Percentiles rank a stretch among this genome's conserved stretches.
phyloP scores from a whole-genome alignment of 805 yeast species.

The Schizosaccharomyces cryophilus region DNA sequence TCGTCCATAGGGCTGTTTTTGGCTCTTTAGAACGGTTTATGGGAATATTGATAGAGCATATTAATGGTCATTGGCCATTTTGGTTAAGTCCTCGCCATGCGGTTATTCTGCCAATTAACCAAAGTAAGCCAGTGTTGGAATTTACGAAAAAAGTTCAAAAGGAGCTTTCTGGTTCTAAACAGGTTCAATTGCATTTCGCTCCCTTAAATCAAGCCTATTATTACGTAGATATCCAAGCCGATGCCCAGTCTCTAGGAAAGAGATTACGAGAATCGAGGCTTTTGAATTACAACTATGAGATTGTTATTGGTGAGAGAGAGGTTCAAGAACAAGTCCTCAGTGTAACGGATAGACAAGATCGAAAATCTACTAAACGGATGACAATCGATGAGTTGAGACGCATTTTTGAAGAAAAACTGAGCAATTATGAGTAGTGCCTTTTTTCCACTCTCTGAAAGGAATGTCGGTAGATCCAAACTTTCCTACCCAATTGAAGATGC shows the following conservation, averaged over 20 bases:
- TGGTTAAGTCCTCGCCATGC: slow-evolving; percentile 92
- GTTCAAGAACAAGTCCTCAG: slow-evolving; percentile 32
- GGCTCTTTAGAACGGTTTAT: slow-evolving; percentile 85
- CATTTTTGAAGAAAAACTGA: neutral
- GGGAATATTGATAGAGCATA: slow-evolving; percentile 75
- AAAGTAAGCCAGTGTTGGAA: slow-evolving; percentile 28
- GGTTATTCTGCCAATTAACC: slow-evolving; percentile 48
- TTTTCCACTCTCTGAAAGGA: too few species aligned
- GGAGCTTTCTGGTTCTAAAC: slow-evolving; percentile 16
- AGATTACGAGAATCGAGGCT: slow-evolving; percentile 56
- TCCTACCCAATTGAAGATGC: too few species aligned
- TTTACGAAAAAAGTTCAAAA: slow-evolving; percentile 28
- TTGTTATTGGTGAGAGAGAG: slow-evolving; percentile 79
- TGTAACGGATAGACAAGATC: slow-evolving; percentile 13
- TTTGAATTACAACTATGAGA: slow-evolving; percentile 52
- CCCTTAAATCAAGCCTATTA: slow-evolving; percentile 37
- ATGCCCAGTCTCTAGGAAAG: slow-evolving; percentile 56
- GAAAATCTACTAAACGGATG: neutral
- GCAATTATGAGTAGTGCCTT: neutral
- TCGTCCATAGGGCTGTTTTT: slow-evolving; percentile 86
- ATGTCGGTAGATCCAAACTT: too few species aligned
- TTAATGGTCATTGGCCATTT: slow-evolving; percentile 87
- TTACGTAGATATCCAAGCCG: slow-evolving; percentile 48
- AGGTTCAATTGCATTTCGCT: slow-evolving; percentile 19
- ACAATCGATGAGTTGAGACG: neutral